Evolutionary conservation across 768 basidiomycete species (phyloP), one percentile per base, ranked within the genome.

Genomic region (Mycena galericulata): DNA sequence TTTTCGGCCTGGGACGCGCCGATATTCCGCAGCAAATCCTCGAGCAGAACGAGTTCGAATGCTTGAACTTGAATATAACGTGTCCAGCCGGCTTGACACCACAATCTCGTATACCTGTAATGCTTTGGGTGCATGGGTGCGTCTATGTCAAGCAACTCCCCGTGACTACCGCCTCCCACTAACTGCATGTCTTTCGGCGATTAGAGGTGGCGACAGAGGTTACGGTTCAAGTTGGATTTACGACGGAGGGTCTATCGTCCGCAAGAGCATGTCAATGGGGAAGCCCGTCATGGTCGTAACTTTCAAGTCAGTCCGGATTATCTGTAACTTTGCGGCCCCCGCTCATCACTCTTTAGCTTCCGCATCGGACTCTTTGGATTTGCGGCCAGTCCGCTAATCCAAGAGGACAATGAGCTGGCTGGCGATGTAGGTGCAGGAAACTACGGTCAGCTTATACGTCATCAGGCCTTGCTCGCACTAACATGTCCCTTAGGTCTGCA

Each of bases 71-170:
- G 67, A 93, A 92, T 78, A 91, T 94, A 58, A 92, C 92, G n/a
- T 86, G 87, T 62, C 93, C 93, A 12, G 88, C 85, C 27, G 87
- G 86, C 20, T 80, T 89, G 22, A 82, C 78, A 4, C 72, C 85
- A 4, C 80, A 81, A 50, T 89, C 91, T 43, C 84, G 81, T 46
- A 68, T 90, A 18, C 93, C 93, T 8, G 92, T 94, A 71, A 93
- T 94, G 92, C 77, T 93, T 49, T 94, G 92, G 93, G 82, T 94
- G n/a, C 93, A 94, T 79, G 93, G 93, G 92, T 94, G 72, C 47
- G 88, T 81, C 27, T 63, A 10, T 70, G 51, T 45, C 4, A 7
- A 22, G n/a, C n/a, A n/a, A 10, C 20, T 27, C 7, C 26, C 46
- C 27, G 26, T 4, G 22, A 47, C 24, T 24, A 2, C 20, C 67